Evolutionary conservation across 164 flowering plant species (phyloP).

Genomic region (Pachysandra terminalis): DNA sequence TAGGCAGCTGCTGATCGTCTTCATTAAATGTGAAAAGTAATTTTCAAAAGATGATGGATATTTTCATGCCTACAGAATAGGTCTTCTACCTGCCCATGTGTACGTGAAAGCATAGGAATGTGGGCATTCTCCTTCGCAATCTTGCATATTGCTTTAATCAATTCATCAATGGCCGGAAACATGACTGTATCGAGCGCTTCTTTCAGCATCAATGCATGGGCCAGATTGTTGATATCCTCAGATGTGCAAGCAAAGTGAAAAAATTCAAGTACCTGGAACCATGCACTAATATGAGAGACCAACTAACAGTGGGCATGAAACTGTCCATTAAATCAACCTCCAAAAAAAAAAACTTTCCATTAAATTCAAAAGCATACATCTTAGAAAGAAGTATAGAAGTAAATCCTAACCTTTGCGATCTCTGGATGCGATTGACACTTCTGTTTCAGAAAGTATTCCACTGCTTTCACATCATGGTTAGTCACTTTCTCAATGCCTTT

Average conservation of each 20-base stretch:
- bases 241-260: conserved; percentile 97
- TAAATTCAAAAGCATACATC: neutral
- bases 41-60: neutral
- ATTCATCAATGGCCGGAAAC: conserved; percentile 65
- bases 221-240: conserved; percentile 94
- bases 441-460: conserved; percentile 85
- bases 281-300: neutral
- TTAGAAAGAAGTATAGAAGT: conserved; percentile 3
- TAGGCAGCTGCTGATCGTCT: neutral
- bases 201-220: conserved; percentile 87
- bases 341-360: no score
- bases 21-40: neutral
- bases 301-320: neutral
- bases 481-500: conserved; percentile 84
- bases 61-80: neutral
- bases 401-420: conserved; percentile 61
- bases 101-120: conserved; percentile 90
- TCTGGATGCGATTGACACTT: conserved; percentile 80
- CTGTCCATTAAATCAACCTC: no score
- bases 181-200: conserved; percentile 54
- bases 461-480: conserved; percentile 98
- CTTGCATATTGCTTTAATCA: conserved; percentile 50
- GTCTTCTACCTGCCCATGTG: conserved; percentile 85
- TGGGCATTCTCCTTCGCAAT: conserved; percentile 69
- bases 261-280: conserved; percentile 80